Base-by-base conservation (phyloP, 345 rosid species). In the Xanthoceras sorbifolium region DNA sequence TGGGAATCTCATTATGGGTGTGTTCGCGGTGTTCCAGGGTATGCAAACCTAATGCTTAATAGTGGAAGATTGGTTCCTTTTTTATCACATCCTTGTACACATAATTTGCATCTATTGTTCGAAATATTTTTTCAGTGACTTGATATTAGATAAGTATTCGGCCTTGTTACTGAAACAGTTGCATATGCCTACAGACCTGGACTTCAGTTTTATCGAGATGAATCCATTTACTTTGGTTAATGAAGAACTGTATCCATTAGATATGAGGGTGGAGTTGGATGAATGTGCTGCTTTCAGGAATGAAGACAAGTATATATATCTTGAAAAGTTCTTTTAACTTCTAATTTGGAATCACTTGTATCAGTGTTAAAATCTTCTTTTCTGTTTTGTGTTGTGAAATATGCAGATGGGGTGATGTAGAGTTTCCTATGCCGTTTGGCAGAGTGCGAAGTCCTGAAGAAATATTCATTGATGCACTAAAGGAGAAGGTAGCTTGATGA, bases 201-300 rank as follows among this genome's bases (percentile, higher is more conserved):
- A 93, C 83, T 93, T 93, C 84, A 92, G 89, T 77, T 90, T 93
- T 63, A 40, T 93, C 79, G 94, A 91, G 90, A 87, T 93, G 93
- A 94, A 94, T 81, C 98, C 98, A 67, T 94, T 94, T 81, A 86
- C 97, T 15, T 77, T 92, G 67, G 90, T 91, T 25, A 84, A 89
- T 78, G 92, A 97, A 36, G 91, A 92, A 75, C 97, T 93, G 15
- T 94, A 83, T 79, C 98, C 97, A 70, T 73, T 94, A 75, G 98
- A 94, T 82, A 92, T 94, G 93, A 92, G 98, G 74, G 98, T 97
- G 70, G 97, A 94, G 78, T 73, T 94, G 73, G 97, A 94, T 66
- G 97, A 94, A 69, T 92, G 93, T 57, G 97, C 98, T 71, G 88
- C 98, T 77, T 94, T 94, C 80, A 94, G 92, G 84, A 94, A 91